A percentile compares a stretch with the other conserved stretches of the same genome.
Evolutionary conservation across 192 early-diverging fungal genomes (phyloP).

Genomic region (Gonapodya prolifera): DNA sequence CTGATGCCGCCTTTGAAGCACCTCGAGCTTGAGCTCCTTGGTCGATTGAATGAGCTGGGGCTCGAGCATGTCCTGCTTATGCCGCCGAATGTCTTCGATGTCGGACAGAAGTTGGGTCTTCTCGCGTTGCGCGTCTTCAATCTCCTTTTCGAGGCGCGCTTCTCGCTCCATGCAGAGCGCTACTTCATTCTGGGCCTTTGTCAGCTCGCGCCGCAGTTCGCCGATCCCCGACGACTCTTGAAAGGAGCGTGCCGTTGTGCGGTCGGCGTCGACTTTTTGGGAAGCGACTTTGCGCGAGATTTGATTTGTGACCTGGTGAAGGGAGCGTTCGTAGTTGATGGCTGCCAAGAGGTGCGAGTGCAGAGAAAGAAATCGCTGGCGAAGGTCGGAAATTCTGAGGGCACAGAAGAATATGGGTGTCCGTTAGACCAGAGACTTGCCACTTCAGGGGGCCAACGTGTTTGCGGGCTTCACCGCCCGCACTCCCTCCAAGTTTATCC

Average conservation of each 20-base stretch:
- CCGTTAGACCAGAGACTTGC: too few relatives aligned
- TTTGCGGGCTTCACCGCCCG: too few relatives aligned
- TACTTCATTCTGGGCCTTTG: slow-evolving; percentile 45
- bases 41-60: slow-evolving; percentile 45
- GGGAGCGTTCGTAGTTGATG: slow-evolving; percentile 31
- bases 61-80: slow-evolving; percentile 54
- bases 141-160: slow-evolving; percentile 30
- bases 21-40: slow-evolving; percentile 49
- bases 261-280: slow-evolving; percentile 41
- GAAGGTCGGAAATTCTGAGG: neutral
- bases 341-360: neutral
- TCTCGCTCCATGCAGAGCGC: slow-evolving; percentile 35
- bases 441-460: too few relatives aligned
- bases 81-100: slow-evolving; percentile 47
- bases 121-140: slow-evolving; percentile 28
- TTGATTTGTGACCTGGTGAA: slow-evolving; percentile 30
- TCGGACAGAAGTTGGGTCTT: slow-evolving; percentile 28
- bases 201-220: slow-evolving; percentile 41
- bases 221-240: slow-evolving; percentile 41
- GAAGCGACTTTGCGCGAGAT: slow-evolving; percentile 28
- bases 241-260: slow-evolving; percentile 29
- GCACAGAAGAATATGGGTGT: too few relatives aligned
- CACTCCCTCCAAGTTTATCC: too few relatives aligned
- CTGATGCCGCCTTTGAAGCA: slow-evolving; percentile 43
- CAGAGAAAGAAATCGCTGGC: neutral